Base-by-base conservation (phyloP, 495 filamentous ascomycete genomes). In the Tuber umbilicatum region DNA sequence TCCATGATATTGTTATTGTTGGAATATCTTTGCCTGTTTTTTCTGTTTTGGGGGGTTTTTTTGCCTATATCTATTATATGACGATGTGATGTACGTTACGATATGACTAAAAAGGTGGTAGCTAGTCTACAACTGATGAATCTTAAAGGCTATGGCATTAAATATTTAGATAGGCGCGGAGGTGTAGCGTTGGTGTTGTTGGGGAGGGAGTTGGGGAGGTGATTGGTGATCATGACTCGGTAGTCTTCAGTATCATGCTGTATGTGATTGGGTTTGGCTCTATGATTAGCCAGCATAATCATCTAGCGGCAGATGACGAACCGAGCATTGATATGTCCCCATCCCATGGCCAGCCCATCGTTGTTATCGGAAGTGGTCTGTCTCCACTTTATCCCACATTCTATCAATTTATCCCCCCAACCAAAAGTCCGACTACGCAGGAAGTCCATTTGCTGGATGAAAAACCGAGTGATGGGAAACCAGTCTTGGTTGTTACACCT, bases 71-170 rank as follows among this genome's bases (percentile, higher is more conserved):
- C 27, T 64, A 9, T 31, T 64, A 14, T 64, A 64, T 64, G 55
- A 64, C 27, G 55, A 64, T 17, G n/a, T 64, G 55, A 64, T 64
- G 55, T 64, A 64, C 27, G 55, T 31, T 64, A 64, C 12, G 55
- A 64, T 31, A 64, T 31, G n/a, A 64, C 55, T 31, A 17, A 31
- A 31, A 31, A 64, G 55, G 55, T 10, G 55, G 55, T 31, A 64
- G 55, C 55, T 64, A 31, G 55, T n/a, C 55, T 64, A 64, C 55
- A 31, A 64, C 27, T 64, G n/a, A 64, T 64, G 55, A 64, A 31
- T 31, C 55, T 27, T 27, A 31, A 27, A 31, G n/a, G 16, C 10
- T 64, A 64, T 17, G n/a, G n/a, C 55, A 64, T 31, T 31, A 60
- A 27, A 31, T 31, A 10, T 12, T 31, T 27, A 10, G 50, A 5